Evolutionary conservation across 2,329 filamentous ascomycete species (phyloP), one percentile per base, ranked within the genome.

Genomic region (Rachicladosporium sp.): DNA sequence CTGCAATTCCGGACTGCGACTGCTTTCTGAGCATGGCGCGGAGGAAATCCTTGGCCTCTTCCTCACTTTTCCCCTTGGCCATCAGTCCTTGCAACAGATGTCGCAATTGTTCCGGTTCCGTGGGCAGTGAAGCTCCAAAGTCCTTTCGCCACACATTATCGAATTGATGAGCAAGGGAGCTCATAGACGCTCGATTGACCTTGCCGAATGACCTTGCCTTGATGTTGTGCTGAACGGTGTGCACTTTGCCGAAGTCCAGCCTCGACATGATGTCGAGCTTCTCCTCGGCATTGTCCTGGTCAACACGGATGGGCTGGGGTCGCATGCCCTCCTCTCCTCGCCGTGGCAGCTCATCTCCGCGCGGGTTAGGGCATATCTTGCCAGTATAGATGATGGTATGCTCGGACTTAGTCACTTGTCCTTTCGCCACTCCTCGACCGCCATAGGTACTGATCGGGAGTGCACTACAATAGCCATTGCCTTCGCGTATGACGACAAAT

Each of bases 331-430:
- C 13, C 29, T 47, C 45, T 29, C 37, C 42, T 3, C 21, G 7
- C 2, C 6, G 8, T 8, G 44, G 41, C 8, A 1, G 7, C 29
- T 51, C 50, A 2, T 19, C 31, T 7, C 3, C 10, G 10, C 31
- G 7, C 5, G 36, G 40, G 4, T 29, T 4, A 3, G 45, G 44
- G 29, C 29, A n/a, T 1, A 32, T 3, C 2, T 10, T 29, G 7
- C 43, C 38, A 1, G 53, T 52, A 30, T 53, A 45, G n/a, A 55
- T 52, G 33, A 57, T 47, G 9, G 42, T 44, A 36, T 57, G 52
- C 7, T 57, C 50, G 4, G 42, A 40, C 19, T 50, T 50, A 4
- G 23, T 45, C 2, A 50, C 41, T 1, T 43, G 37, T 2, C 4
- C 19, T 31, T 51, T 52, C 1, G 33, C 31, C 0, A 53, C 47